Evolutionary conservation across 805 yeast genomes (phyloP), one percentile per base, ranked within the genome.

Genomic region (Kuraishia borneana): DNA sequence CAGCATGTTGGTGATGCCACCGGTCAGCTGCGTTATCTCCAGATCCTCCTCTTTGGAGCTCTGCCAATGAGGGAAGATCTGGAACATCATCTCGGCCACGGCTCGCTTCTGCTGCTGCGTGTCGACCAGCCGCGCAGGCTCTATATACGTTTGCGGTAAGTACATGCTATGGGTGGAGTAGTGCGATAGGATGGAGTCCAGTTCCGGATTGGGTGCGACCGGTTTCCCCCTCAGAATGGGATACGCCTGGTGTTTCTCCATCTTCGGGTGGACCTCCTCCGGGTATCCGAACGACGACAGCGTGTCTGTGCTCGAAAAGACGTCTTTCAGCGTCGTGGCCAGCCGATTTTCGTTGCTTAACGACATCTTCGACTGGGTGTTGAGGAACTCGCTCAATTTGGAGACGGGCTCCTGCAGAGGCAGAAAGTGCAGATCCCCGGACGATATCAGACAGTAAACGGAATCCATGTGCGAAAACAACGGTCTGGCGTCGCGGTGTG

Each of bases 1-100:
- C 32, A 74, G 61, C 76, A 72, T 70, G 44, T 74, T 74, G 13
- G 82, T 74, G 42, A 74, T 74, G 8, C 82, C 82, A 2, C 82
- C 82, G 0, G 78, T 71, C 21, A 74, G 50, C 36, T 65, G 66
- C 31, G 55, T 54, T 14, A 73, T 53, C 8, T 43, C 27, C 6
- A 73, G 58, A 4, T 54, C 37, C 1, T 47, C 43, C 6, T 41
- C 32, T 5, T 33, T 26, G 6, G 28, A 25, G 6, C 13, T 12
- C 13, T 31, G 35, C 51, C 65, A 57, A 27, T 50, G 53, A 3
- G 72, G 67, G 44, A 73, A 71, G 3, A 72, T 61, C 32, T 58
- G 54, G 19, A 48, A 35, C 23, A 73, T 46, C 31, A 73, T 51
- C 10, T 42, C 39, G 25, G 55, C 58, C 19, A 70, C 58, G 37